Evolutionary conservation across 768 basidiomycete species (phyloP), one percentile per base, ranked within the genome.

Genomic region (Mycena vulgaris): DNA sequence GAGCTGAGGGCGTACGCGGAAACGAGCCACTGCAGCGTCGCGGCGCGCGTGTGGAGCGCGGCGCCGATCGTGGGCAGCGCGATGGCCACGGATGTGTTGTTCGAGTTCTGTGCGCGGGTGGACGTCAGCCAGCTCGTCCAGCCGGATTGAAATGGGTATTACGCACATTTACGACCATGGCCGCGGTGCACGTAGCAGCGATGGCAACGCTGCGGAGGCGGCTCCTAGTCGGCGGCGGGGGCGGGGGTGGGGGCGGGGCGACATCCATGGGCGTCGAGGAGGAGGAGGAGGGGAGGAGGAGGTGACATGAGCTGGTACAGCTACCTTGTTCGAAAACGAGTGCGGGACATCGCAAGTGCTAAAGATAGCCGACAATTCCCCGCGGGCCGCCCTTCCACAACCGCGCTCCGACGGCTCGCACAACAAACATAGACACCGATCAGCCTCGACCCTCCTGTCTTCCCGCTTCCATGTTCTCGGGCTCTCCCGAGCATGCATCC

Each of bases 1-100:
- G 90, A 90, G 74, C 89, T 92, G 63, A 94, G 78, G 0, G 92
- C 81, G 74, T 90, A 94, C 0, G 90, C 92, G 27, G 90, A 90
- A 10, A 87, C 73, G 21, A 92, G 80, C 93, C 93, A 94, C 63
- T 93, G 89, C 1, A 93, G 81, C 33, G 87, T 80, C 35, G 84
- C 79, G 58, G 90, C 83, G 28, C 80, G 75, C 5, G 92, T 85
- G 21, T 82, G 35, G 55, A 93, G 80, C 21, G 86, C 85, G 8
- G 74, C 77, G 35, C 84, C 85, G n/a, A 91, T 89, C 0, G 83
- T 82, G 2, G 90, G 86, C 1, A 91, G 78, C 1, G 88, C 80
- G 47, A 90, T 88, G 0, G 87, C 78, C 0, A 88, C 82, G 0
- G 88, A 79, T 2, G 88, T 89, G 45, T 78, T 79, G 70, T 85